Conservation (phyloP, 331 rosid genomes). For the Pyracantha coccinea region DNA sequence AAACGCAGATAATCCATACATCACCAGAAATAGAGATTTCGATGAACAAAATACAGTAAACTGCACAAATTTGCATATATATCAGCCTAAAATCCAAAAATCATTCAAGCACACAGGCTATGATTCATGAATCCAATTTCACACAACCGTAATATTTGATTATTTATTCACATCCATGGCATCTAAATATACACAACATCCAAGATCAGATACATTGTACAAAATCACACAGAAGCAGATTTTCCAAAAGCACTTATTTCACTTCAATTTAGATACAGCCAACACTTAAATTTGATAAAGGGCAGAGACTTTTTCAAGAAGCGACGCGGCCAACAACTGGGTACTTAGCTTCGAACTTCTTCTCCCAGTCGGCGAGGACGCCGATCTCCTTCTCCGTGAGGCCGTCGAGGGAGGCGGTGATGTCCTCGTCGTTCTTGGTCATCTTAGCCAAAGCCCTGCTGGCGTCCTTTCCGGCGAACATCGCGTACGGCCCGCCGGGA, state of each 20-base stretch:
- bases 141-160: background rate
- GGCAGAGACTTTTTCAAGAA: slow-evolving; percentile 15
- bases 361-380: slow-evolving; percentile 90
- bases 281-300: background rate
- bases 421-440: slow-evolving; percentile 79
- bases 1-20: background rate
- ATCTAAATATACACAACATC: background rate
- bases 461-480: slow-evolving; percentile 95
- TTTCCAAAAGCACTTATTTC: background rate
- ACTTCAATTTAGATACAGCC: background rate
- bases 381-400: slow-evolving; percentile 94
- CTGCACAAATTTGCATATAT: background rate
- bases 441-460: slow-evolving; percentile 91
- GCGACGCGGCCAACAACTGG: slow-evolving; percentile 64
- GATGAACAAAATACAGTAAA: background rate
- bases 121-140: background rate
- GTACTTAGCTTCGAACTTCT: slow-evolving; percentile 86
- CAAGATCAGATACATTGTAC: background rate
- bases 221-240: background rate
- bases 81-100: background rate
- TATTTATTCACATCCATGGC: background rate
- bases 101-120: background rate
- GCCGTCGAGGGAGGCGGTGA: slow-evolving; percentile 59
- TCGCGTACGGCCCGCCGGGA: slow-evolving; percentile 76
- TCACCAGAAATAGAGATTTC: background rate